phyloP scores from a whole-genome alignment of 1,139 yeast genomes.

The Wickerhamiella pararugosa region DNA sequence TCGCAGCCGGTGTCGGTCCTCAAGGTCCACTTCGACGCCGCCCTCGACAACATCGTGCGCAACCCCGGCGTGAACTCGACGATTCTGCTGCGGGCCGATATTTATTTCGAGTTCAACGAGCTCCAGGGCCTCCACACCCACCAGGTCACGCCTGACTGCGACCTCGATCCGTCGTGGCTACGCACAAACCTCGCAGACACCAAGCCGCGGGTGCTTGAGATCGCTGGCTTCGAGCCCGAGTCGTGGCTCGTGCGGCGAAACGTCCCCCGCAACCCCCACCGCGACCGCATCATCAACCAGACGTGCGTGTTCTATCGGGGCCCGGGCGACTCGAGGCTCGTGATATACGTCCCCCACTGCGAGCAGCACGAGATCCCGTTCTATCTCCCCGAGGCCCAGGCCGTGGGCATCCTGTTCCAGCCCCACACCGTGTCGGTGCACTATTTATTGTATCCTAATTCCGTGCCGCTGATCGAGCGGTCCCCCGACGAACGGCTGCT shows the following conservation, averaged over 20 bases:
- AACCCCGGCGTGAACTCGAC: conserved; percentile 91
- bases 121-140: conserved; percentile 6
- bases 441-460: conserved; percentile 46
- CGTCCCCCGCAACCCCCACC: conserved; percentile 77
- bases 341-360: conserved; percentile 27
- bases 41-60: conserved; percentile 65
- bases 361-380: conserved; percentile 40
- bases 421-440: conserved; percentile 38
- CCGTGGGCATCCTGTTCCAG: conserved; percentile 53
- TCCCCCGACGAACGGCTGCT: conserved; percentile 40
- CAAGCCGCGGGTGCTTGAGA: conserved; percentile 34
- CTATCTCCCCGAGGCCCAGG: conserved; percentile 70
- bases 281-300: conserved; percentile 72
- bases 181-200: conserved; percentile 40
- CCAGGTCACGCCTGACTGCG: conserved; percentile 14
- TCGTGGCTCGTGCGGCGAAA: conserved; percentile 58
- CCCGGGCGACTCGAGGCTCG: conserved; percentile 22
- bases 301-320: conserved; percentile 44
- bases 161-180: conserved; percentile 10
- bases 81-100: conserved; percentile 77
- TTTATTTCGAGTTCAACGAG: conserved; percentile 35
- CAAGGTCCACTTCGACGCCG: conserved; percentile 43
- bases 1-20: conserved; percentile 23
- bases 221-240: conserved; percentile 29
- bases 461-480: conserved; percentile 9